Conservation (phyloP, 78 protist genomes). For the Bodo saltans region DNA sequence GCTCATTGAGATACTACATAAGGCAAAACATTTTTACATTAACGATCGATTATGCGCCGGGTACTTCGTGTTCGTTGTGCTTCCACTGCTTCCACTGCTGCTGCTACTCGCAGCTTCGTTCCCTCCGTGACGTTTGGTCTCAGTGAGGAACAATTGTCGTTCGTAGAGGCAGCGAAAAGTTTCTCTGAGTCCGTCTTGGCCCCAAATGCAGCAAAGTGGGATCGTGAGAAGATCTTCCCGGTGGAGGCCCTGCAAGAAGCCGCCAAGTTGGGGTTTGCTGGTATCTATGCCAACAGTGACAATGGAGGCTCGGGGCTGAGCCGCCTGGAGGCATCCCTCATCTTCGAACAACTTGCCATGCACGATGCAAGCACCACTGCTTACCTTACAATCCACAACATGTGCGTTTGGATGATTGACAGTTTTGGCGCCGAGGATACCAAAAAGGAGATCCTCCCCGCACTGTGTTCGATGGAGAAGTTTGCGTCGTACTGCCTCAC, state of each 20-base stretch:
- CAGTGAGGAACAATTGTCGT: constrained; percentile 36
- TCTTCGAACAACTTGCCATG: constrained; percentile 65
- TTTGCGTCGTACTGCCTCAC: constrained; percentile 79
- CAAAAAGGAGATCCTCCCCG: constrained; percentile 56
- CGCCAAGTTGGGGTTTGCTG: constrained; percentile 81
- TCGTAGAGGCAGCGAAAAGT: constrained; percentile 27
- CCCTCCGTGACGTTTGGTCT: background rate
- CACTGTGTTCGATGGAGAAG: constrained; percentile 27
- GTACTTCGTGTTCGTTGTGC: no score
- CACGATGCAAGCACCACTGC: constrained; percentile 82
- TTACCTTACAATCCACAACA: constrained; percentile 78
- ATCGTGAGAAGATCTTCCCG: constrained; percentile 46
- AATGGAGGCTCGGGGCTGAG: constrained; percentile 70
- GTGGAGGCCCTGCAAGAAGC: constrained; percentile 55
- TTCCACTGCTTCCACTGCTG: no score
- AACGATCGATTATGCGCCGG: no score
- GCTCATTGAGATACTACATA: no score
- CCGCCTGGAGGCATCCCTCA: constrained; percentile 68
- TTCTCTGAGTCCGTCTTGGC: constrained; percentile 58
- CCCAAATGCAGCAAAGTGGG: constrained; percentile 78
- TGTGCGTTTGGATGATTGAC: constrained; percentile 83
- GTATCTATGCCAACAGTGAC: constrained; percentile 64
- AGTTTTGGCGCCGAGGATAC: constrained; percentile 64
- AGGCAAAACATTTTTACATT: no score
- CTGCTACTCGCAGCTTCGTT: background rate